phyloP scores from a whole-genome alignment of 176 grass and related monocot species.

The Alloteropsis semialata region DNA sequence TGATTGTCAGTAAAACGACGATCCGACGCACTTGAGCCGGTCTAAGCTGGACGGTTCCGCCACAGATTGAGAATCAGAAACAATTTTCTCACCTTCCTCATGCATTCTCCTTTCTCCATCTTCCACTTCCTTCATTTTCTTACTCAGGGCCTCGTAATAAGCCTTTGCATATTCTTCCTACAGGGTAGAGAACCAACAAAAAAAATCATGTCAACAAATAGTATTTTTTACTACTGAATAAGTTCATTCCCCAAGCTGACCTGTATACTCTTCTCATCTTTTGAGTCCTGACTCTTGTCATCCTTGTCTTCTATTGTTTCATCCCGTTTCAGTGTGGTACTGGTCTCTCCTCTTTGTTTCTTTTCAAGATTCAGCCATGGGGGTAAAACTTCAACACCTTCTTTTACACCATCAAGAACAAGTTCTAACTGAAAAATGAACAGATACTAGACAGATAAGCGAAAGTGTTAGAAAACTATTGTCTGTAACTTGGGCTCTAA shows the following conservation, averaged over 20 bases:
- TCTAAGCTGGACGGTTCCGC: no score
- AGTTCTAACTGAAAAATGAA: constrained; percentile 63
- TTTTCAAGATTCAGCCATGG: constrained; percentile 92
- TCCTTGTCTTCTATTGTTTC: constrained; percentile 39
- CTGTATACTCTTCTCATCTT: constrained; percentile 62
- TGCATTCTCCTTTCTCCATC: constrained; percentile 35
- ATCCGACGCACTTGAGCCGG: no score
- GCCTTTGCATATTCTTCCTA: constrained; percentile 85
- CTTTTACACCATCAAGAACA: constrained; percentile 57
- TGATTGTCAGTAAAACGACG: no score
- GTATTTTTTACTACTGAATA: background rate
- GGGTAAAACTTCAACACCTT: constrained; percentile 65
- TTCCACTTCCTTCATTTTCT: constrained; percentile 55
- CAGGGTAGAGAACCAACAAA: constrained; percentile 3
- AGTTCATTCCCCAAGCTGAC: constrained; percentile 42
- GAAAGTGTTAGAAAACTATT: no score
- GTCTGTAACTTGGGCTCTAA: no score
- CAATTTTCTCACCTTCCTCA: constrained; percentile 37
- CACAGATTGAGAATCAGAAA: constrained; percentile 35
- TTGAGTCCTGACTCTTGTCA: constrained; percentile 60
- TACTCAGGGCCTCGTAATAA: constrained; percentile 70
- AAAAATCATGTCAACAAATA: background rate
- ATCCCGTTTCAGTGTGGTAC: constrained; percentile 19
- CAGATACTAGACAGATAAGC: background rate
- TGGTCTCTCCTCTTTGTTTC: constrained; percentile 71